These are phyloP conservation scores for Pholiota adiposa DNA, from an alignment of 1,284 basidiomycete species.

Conservation along the genomic window DNA sequence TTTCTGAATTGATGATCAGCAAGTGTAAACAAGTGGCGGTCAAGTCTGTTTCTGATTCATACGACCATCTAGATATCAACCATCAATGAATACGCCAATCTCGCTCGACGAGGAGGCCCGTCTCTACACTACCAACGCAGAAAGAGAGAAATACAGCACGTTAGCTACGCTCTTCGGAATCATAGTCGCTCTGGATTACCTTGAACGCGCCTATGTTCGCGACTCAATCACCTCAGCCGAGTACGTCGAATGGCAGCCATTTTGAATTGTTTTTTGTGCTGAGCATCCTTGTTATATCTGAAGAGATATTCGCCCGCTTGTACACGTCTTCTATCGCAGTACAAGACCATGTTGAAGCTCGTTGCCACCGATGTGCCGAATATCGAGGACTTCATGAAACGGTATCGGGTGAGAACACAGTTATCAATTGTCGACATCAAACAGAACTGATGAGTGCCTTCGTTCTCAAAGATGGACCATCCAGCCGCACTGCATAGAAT, in stretches of 20 bases:
- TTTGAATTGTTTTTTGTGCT: slow-evolving; percentile 20
- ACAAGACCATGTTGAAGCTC: slow-evolving; percentile 96
- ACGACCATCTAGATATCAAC: background rate
- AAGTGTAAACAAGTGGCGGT: background rate
- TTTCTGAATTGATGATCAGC: background rate
- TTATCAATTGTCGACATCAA: slow-evolving; percentile 9
- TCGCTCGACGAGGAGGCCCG: slow-evolving; percentile 91
- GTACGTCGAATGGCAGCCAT: slow-evolving; percentile 51
- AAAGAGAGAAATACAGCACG: slow-evolving; percentile 89
- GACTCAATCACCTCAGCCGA: slow-evolving; percentile 91
- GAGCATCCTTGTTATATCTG: slow-evolving; percentile 28
- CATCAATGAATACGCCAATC: slow-evolving; percentile 35
- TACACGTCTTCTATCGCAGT: slow-evolving; percentile 89
- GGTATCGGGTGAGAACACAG: slow-evolving; percentile 72
- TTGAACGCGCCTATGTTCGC: slow-evolving; percentile 94
- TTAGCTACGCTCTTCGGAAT: slow-evolving; percentile 92
- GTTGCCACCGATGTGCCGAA: slow-evolving; percentile 84
- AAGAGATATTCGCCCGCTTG: slow-evolving; percentile 96
- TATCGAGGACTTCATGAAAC: slow-evolving; percentile 90
- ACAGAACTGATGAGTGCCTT: background rate
- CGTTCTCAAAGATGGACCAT: slow-evolving; percentile 79
- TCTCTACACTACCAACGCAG: slow-evolving; percentile 86
- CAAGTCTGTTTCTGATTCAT: background rate
- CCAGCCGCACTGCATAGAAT: slow-evolving; percentile 92
- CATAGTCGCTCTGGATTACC: slow-evolving; percentile 90